Evolutionary conservation across 1,139 yeast genomes (phyloP).

Genomic region (Kodamaea derodonti): DNA sequence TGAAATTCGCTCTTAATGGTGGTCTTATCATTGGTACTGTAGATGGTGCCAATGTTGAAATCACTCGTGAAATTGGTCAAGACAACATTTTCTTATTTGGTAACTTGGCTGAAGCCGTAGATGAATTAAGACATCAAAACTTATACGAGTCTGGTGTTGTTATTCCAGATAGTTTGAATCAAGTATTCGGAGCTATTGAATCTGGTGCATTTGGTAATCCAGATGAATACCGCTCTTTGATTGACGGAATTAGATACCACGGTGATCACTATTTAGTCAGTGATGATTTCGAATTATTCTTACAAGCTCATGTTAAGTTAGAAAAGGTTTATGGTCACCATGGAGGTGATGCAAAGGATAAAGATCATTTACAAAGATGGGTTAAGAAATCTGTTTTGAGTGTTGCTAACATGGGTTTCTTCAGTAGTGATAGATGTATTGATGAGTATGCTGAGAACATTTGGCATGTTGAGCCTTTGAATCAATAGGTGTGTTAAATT

Average conservation of each 20-base stretch:
- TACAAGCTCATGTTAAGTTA: slow-evolving; percentile 74
- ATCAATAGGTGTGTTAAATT: slow-evolving; percentile 13
- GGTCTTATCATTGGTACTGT: slow-evolving; percentile 94
- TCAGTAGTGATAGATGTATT: slow-evolving; percentile 85
- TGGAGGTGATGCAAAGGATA: slow-evolving; percentile 39
- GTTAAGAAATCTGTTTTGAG: slow-evolving; percentile 67
- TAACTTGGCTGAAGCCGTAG: slow-evolving; percentile 85
- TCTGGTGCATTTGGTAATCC: slow-evolving; percentile 69
- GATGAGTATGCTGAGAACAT: slow-evolving; percentile 90
- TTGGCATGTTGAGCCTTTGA: slow-evolving; percentile 84
- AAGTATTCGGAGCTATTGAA: slow-evolving; percentile 69
- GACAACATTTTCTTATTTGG: slow-evolving; percentile 91
- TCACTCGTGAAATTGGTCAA: slow-evolving; percentile 89
- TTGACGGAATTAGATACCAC: slow-evolving; percentile 64
- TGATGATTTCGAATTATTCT: slow-evolving; percentile 84
- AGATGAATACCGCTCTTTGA: slow-evolving; percentile 61
- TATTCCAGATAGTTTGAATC: slow-evolving; percentile 52
- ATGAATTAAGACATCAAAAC: slow-evolving; percentile 76
- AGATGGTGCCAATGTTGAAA: slow-evolving; percentile 96
- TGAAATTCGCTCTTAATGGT: slow-evolving; percentile 93
- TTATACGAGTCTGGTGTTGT: slow-evolving; percentile 48
- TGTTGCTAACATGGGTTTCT: slow-evolving; percentile 94
- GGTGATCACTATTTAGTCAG: slow-evolving; percentile 86
- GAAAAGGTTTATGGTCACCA: slow-evolving; percentile 64
- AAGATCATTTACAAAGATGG: slow-evolving; percentile 66